These are phyloP conservation scores for Dryas alaskensis DNA, from an alignment of 306 rosid species.

Conservation along the genomic window DNA sequence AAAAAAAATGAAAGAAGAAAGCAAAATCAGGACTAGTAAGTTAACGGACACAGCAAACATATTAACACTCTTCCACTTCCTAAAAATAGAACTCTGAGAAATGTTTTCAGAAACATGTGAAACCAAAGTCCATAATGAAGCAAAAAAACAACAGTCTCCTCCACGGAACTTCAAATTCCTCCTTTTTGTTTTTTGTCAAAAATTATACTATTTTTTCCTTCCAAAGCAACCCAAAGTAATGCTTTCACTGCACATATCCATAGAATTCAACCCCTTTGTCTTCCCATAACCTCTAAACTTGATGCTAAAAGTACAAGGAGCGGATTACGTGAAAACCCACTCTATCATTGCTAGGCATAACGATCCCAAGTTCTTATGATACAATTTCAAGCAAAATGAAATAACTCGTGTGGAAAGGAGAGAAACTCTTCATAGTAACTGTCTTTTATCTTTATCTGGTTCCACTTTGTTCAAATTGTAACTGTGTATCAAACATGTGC, in stretches of 20 bases:
- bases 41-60: too few species aligned
- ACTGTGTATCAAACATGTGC: slow-evolving; percentile 1
- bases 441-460: background rate
- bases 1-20: background rate
- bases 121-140: background rate
- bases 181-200: background rate
- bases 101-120: background rate
- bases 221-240: background rate
- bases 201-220: background rate
- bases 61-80: background rate
- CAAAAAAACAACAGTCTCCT: background rate
- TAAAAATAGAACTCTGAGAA: background rate
- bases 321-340: background rate
- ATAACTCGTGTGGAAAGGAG: background rate
- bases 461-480: background rate
- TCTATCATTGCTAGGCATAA: too few species aligned
- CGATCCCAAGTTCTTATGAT: background rate
- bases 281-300: background rate
- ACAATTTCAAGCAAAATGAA: background rate
- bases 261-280: background rate
- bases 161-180: background rate
- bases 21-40: background rate
- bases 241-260: background rate
- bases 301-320: background rate
- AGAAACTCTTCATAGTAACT: background rate